Evolutionary conservation across 495 filamentous ascomycete species (phyloP), one percentile per base, ranked within the genome.

Genomic region (Annulohypoxylon bovei): DNA sequence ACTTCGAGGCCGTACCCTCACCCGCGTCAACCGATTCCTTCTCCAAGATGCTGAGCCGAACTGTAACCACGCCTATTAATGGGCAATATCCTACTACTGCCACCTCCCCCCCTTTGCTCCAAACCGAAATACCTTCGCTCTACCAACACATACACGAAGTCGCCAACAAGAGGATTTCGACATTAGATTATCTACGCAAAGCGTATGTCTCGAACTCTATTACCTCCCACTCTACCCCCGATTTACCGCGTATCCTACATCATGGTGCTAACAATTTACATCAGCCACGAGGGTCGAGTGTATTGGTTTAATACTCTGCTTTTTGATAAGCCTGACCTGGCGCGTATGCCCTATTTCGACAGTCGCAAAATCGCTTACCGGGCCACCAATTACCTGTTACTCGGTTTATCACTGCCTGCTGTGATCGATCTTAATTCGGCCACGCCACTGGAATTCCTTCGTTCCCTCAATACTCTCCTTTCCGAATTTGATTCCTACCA

Each of bases 241-340:
- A 18, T 39, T 39, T 20, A 23, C 27, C 1, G 6, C n/a, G 22
- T 30, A 16, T 46, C 28, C 23, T 68, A 37, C 16, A 37, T 30
- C 33, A 49, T 27, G 28, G 18, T 8, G 52, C 76, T 78, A 44
- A 80, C 65, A 57, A 11, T 44, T 20, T 49, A n/a, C 49, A 55
- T 35, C 73, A 97, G 93, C 22, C 92, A 97, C 70, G 93, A 97
- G 81, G 95, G 96, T 52, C 90, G 91, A 55, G 89, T 97, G 22
- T 98, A 97, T 82, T 98, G 95, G 94, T 97, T 97, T 80, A 97
- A 97, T 80, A 96, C 95, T 0, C 86, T 98, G 46, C 89, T 95
- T 77, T 97, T 97, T 79, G 90, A 92, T 65, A 93, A 93, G 69
- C 78, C 88, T 23, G 93, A 97, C 77, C 85, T 98, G 30, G 80